Conservation (phyloP, 306 rosid genomes). For the Cucurbita argyrosperma region DNA sequence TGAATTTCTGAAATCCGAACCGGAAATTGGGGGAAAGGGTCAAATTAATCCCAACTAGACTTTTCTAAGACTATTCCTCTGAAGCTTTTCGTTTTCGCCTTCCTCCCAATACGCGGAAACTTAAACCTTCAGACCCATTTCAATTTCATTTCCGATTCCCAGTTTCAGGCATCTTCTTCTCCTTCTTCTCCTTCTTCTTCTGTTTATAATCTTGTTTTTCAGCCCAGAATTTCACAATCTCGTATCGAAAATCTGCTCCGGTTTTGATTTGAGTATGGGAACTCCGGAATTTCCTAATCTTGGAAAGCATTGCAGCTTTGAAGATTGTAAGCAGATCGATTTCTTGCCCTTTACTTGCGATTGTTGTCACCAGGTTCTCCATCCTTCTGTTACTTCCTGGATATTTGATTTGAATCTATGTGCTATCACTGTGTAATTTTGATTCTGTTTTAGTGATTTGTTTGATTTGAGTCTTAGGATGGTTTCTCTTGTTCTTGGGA, state of each 20-base stretch:
- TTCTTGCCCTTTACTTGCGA: slow-evolving; percentile 95
- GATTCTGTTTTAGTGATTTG: neutral
- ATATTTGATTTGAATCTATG: neutral
- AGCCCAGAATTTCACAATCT: neutral
- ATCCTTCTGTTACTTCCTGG: neutral
- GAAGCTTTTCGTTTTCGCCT: slow-evolving; percentile 2
- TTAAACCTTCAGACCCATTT: neutral
- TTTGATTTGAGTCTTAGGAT: neutral
- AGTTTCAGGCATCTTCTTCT: neutral
- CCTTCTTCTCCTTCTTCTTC: neutral
- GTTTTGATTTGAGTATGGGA: slow-evolving; percentile 39
- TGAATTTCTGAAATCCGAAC: neutral
- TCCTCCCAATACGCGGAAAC: slow-evolving; percentile 9
- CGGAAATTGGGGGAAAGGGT: neutral
- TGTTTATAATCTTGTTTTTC: neutral
- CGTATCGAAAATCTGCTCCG: neutral
- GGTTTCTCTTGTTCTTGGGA: neutral
- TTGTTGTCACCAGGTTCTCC: slow-evolving; percentile 52
- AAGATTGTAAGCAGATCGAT: slow-evolving; percentile 62
- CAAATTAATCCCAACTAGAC: neutral
- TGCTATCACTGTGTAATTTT: neutral
- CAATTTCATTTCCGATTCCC: neutral
- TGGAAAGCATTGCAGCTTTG: slow-evolving; percentile 65
- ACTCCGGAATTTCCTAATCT: slow-evolving; percentile 89
- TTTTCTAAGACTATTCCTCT: slow-evolving; percentile 7